Evolutionary conservation across 257 asterid species (phyloP).

Genomic region (Solanum tacnaense): DNA sequence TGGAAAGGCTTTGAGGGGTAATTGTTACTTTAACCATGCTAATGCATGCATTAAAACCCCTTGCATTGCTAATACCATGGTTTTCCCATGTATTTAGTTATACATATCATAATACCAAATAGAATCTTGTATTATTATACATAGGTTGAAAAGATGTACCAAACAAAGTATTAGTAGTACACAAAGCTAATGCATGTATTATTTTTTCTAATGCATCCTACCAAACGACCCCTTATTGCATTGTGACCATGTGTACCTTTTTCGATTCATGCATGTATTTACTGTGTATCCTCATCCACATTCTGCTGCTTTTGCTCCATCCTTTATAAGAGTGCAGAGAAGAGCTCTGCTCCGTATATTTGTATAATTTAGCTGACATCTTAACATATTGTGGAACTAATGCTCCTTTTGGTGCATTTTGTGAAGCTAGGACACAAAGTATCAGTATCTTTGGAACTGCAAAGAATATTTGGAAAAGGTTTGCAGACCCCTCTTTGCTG

Average conservation of each 20-base stretch:
- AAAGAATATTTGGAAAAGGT: slow-evolving; percentile 72
- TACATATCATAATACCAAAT: neutral
- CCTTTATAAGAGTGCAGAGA: neutral
- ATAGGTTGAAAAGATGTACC: neutral
- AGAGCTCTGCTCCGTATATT: neutral
- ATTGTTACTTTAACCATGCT: neutral
- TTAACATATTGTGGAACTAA: slow-evolving; percentile 23
- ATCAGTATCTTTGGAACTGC: slow-evolving; percentile 96
- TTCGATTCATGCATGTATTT: neutral
- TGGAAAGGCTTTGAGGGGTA: neutral
- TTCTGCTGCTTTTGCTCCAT: slow-evolving; percentile 3
- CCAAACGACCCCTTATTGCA: neutral
- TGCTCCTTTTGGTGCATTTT: slow-evolving; percentile 27
- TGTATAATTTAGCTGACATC: neutral
- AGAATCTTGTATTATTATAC: neutral
- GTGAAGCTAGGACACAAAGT: slow-evolving; percentile 85
- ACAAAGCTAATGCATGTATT: neutral
- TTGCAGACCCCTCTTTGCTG: neutral
- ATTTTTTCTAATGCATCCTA: neutral
- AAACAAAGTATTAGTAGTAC: neutral
- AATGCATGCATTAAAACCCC: neutral
- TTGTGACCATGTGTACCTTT: neutral
- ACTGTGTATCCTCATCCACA: neutral
- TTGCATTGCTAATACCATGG: neutral
- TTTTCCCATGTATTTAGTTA: neutral